Evolutionary conservation across 2,329 filamentous ascomycete genomes (phyloP).

Genomic region (Claviceps pusilla): DNA sequence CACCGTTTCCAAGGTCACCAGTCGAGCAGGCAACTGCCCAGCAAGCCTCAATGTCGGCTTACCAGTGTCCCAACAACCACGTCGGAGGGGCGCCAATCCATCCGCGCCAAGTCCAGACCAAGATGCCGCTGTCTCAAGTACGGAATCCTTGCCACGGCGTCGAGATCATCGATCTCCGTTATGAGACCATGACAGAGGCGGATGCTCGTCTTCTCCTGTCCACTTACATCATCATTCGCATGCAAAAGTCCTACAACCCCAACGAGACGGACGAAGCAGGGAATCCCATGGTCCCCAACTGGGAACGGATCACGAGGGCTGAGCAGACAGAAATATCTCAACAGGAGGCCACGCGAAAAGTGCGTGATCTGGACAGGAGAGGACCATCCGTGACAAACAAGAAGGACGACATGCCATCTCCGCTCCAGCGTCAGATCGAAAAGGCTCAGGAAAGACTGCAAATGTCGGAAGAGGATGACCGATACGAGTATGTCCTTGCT

Average conservation of each 20-base stretch:
- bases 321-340: conserved; percentile 23
- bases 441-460: conserved; percentile 20
- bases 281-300: conserved; percentile 19
- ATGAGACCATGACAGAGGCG: conserved; percentile 21
- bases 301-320: conserved; percentile 23
- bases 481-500: conserved; percentile 26
- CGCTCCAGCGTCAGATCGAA: conserved; percentile 29
- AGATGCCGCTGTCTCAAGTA: conserved; percentile 2
- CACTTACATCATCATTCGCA: conserved; percentile 24
- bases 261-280: conserved; percentile 24
- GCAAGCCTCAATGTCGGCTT: background rate
- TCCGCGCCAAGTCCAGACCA: background rate
- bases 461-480: conserved; percentile 19
- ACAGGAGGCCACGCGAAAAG: conserved; percentile 20
- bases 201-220: conserved; percentile 26
- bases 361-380: conserved; percentile 22
- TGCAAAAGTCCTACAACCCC: conserved; percentile 23
- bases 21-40: background rate
- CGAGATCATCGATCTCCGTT: conserved; percentile 22
- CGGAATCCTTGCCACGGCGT: conserved; percentile 8
- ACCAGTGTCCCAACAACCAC: background rate
- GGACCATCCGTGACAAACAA: conserved; percentile 20
- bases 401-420: conserved; percentile 20
- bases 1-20: background rate
- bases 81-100: background rate